phyloP scores from a whole-genome alignment of 345 rosid genomes.

The Corchorus capsularis region DNA sequence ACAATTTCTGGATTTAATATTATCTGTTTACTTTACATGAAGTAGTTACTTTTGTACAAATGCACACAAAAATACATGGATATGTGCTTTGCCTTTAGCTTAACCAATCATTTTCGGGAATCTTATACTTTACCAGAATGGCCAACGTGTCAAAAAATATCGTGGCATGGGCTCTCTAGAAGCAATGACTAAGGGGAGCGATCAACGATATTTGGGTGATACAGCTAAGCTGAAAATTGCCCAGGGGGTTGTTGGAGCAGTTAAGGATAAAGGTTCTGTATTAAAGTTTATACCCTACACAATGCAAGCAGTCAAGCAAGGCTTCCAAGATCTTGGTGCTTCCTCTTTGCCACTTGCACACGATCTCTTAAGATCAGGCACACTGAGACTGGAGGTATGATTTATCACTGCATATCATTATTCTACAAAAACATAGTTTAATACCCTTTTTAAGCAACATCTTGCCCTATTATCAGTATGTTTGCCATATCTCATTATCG shows the following conservation, averaged over 20 bases:
- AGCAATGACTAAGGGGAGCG: constrained; percentile 98
- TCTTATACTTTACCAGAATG: constrained; percentile 43
- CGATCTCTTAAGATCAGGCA: constrained; percentile 63
- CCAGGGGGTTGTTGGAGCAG: constrained; percentile 98
- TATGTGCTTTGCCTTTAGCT: neutral
- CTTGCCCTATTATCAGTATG: neutral
- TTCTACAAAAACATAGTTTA: too few species aligned
- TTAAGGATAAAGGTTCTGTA: constrained; percentile 92
- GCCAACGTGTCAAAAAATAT: constrained; percentile 64
- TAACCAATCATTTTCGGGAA: neutral
- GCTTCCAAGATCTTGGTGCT: constrained; percentile 96
- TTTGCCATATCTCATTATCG: neutral
- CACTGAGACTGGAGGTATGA: constrained; percentile 81
- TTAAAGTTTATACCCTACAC: constrained; percentile 81
- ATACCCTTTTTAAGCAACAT: too few species aligned
- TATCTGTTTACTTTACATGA: neutral
- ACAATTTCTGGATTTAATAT: too few species aligned
- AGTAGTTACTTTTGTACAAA: neutral
- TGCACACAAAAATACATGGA: neutral
- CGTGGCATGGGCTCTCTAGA: constrained; percentile 98
- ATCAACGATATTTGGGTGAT: constrained; percentile 90
- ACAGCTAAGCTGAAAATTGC: constrained; percentile 83
- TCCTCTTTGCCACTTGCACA: constrained; percentile 74
- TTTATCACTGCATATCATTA: too few species aligned
- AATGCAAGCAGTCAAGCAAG: constrained; percentile 98